Base-by-base conservation (phyloP, 495 filamentous ascomycete species). In the Jackrogersella multiformis region DNA sequence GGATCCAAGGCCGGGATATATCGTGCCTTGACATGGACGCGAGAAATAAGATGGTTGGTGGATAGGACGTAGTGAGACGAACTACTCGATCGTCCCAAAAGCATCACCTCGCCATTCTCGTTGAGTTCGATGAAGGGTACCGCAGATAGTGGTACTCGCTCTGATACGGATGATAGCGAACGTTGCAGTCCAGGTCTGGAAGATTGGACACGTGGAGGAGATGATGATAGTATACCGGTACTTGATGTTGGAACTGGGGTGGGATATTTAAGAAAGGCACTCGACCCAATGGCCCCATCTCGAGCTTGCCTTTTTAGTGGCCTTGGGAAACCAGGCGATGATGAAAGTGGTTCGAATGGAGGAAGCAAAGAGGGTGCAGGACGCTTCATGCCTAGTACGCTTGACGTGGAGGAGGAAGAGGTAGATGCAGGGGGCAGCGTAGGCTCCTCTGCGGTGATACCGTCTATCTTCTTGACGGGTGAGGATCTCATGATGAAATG, bases 181-280 rank as follows among this genome's bases (percentile, higher is more conserved):
- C 88, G 85, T 26, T 83, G 76, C 7, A 88, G 73, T 48, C 57
- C 71, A n/a, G 84, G 86, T 69, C 81, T 83, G 64, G 89, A 85
- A 64, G 79, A 79, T 35, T 78, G 70, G 56, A 81, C 74, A 56
- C 81, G 84, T 68, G 89, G 88, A 21, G 95, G 92, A 61, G 94
- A 97, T 16, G 95, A 97, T 38, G 92, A 93, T 66, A 96, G 83
- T 51, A 97, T 91, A 65, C 92, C 90, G 51, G 94, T 96, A 35
- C 92, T 97, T 2, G 95, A 98, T 23, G 94, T 97, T 46, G 93
- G 93, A 18, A 96, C 86, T 0, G 94, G 94, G 1, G 94, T 97
- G 28, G 94, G 95, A 78, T 98, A 93, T 70, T 87, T 87, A 66
- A 80, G 63, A 63, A 81, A 84, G 28, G 81, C 74, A 66, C 67